Percentiles rank a stretch among this genome's conserved stretches.
These are phyloP conservation scores for Dactylonectria estremocensis DNA, from an alignment of 2,329 filamentous ascomycete genomes.

Conservation along the genomic window DNA sequence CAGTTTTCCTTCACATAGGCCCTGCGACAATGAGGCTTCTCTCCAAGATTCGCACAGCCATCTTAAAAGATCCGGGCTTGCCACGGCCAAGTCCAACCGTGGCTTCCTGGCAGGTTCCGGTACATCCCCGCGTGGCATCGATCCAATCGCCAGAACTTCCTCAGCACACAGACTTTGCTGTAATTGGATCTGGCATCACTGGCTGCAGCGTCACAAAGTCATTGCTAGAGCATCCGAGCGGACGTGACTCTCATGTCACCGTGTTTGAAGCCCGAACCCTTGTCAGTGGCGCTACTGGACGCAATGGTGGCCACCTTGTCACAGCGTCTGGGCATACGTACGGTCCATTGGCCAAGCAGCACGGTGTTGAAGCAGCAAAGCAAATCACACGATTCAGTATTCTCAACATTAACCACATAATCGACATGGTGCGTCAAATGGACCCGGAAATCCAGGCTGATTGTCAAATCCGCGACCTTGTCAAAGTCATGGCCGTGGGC, in stretches of 20 bases:
- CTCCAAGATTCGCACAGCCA: conserved; percentile 19
- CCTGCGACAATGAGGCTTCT: conserved; percentile 19
- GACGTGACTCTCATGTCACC: conserved; percentile 28
- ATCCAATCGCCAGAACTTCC: conserved; percentile 43
- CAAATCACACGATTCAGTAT: conserved; percentile 60
- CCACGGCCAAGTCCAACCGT: conserved; percentile 44
- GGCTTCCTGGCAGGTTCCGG: conserved; percentile 47
- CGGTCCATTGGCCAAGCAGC: conserved; percentile 45
- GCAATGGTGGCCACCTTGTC: conserved; percentile 50
- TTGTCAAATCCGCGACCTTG: conserved; percentile 38
- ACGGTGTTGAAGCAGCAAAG: conserved; percentile 55
- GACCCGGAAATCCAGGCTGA: conserved; percentile 31
- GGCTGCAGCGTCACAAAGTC: conserved; percentile 48
- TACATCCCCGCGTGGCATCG: conserved; percentile 40
- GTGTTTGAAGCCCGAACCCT: conserved; percentile 50
- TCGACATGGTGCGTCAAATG: conserved; percentile 38
- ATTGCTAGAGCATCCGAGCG: conserved; percentile 38
- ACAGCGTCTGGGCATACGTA: conserved; percentile 57
- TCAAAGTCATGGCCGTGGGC: conserved; percentile 41
- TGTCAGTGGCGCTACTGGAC: conserved; percentile 50
- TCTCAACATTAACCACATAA: conserved; percentile 51
- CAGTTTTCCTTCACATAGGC: background rate
- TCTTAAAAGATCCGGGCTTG: conserved; percentile 42
- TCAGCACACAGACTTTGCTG: conserved; percentile 39
- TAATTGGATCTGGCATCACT: conserved; percentile 53